Conservation (phyloP, 306 rosid species). For the Gastrolobium bilobum region DNA sequence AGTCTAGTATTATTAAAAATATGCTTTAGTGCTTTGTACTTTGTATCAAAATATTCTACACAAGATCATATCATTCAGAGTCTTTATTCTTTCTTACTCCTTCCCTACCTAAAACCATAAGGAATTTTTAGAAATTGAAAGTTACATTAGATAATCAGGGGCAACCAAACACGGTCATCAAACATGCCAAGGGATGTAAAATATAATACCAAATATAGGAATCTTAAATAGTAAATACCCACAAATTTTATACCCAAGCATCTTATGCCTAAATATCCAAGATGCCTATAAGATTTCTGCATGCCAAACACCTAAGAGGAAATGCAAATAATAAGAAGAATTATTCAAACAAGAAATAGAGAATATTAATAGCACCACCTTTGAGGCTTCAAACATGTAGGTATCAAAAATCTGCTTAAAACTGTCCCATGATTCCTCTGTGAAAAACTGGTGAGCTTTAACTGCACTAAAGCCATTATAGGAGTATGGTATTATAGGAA, state of each 20-base stretch:
- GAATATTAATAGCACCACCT: constrained; percentile 61
- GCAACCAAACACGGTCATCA: constrained; percentile 25
- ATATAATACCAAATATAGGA: not conserved
- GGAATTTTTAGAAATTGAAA: constrained; percentile 13
- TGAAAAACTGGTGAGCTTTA: constrained; percentile 97
- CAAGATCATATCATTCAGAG: not conserved
- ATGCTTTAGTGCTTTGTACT: not conserved
- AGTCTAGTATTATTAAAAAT: not conserved
- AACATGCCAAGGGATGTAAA: not conserved
- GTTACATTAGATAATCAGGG: constrained; percentile 14
- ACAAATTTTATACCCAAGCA: constrained; percentile 24
- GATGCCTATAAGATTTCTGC: constrained; percentile 18
- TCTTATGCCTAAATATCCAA: constrained; percentile 10
- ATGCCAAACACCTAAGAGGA: not conserved
- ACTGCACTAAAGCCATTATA: constrained; percentile 82
- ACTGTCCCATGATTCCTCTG: constrained; percentile 94
- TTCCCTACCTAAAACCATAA: not conserved
- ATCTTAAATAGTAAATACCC: not conserved
- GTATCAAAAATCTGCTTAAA: constrained; percentile 85
- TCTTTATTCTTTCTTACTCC: not conserved
- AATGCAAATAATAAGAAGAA: constrained; percentile 20
- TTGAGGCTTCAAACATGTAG: constrained; percentile 94
- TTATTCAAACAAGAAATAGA: constrained; percentile 18
- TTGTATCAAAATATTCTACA: not conserved
- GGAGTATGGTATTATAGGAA: constrained; percentile 57